These are phyloP conservation scores for Sungouiella thailandica DNA, from an alignment of 805 yeast species.

Conservation along the genomic window DNA sequence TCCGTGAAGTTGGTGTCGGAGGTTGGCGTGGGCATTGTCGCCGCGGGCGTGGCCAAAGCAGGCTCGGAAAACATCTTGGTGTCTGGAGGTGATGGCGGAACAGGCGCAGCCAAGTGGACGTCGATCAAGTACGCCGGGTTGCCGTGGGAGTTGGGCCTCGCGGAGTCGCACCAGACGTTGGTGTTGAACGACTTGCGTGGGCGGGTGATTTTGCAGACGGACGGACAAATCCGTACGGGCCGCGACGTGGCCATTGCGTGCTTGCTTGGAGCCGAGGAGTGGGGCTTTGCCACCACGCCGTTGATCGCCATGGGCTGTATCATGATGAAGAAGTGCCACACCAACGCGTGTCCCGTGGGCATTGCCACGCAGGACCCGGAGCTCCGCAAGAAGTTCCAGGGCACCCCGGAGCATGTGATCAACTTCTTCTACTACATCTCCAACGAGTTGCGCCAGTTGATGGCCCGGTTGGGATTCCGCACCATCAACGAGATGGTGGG, in stretches of 20 bases:
- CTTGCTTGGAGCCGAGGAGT: conserved; percentile 95
- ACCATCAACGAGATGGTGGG: conserved; percentile 98
- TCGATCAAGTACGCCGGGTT: conserved; percentile 96
- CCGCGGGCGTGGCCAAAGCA: conserved; percentile 98
- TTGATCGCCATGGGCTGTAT: conserved; percentile 96
- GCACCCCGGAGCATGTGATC: conserved; percentile 97
- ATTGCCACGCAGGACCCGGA: conserved; percentile 98
- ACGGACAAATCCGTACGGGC: conserved; percentile 96
- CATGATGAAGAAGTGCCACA: conserved; percentile 89
- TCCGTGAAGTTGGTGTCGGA: conserved; percentile 96
- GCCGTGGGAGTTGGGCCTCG: conserved; percentile 98
- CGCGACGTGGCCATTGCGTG: conserved; percentile 96
- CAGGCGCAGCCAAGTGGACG: conserved; percentile 98
- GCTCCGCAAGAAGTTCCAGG: conserved; percentile 83
- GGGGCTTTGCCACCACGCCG: conserved; percentile 98
- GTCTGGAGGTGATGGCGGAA: conserved; percentile 99
- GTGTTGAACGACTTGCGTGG: conserved; percentile 95
- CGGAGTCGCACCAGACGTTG: conserved; percentile 96
- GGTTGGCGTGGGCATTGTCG: conserved; percentile 98
- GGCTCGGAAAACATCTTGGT: conserved; percentile 95
- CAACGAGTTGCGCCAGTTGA: conserved; percentile 83
- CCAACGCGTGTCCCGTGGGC: conserved; percentile 96
- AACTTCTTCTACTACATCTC: conserved; percentile 95
- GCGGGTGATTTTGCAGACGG: conserved; percentile 93
- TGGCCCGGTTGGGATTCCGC: conserved; percentile 95